Evolutionary conservation across 352 stramenopile species (phyloP).

Genomic region (Pythium apleroticum): DNA sequence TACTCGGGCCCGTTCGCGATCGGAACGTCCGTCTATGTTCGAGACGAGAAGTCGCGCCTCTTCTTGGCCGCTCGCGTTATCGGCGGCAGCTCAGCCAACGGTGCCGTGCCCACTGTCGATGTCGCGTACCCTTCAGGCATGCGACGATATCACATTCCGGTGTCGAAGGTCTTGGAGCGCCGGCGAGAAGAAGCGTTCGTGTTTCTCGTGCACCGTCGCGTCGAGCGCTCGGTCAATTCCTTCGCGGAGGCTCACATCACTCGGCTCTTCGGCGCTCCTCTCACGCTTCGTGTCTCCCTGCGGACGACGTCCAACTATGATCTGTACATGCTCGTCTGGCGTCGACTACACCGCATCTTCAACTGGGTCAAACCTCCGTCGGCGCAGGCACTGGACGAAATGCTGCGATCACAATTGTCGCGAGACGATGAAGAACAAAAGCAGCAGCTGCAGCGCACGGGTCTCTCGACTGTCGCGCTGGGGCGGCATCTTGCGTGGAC

Average conservation of each 20-base stretch:
- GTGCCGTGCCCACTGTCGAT: conserved; percentile 44
- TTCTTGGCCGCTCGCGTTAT: conserved; percentile 64
- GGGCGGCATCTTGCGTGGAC: conserved; percentile 60
- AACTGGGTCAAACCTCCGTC: conserved; percentile 69
- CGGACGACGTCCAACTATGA: conserved; percentile 63
- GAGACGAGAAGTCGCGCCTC: conserved; percentile 64
- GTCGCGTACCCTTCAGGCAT: conserved; percentile 62
- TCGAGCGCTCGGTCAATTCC: conserved; percentile 75
- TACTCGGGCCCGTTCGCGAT: conserved; percentile 31
- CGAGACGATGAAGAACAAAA: conserved; percentile 21
- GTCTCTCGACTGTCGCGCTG: conserved; percentile 61
- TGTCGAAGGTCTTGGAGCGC: conserved; percentile 56
- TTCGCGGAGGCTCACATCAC: conserved; percentile 84
- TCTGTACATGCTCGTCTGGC: conserved; percentile 80
- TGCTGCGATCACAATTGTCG: conserved; percentile 7
- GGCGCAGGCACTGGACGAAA: conserved; percentile 28
- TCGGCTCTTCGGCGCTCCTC: conserved; percentile 72
- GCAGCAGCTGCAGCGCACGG: conserved; percentile 32
- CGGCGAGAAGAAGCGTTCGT: conserved; percentile 58
- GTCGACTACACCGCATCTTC: conserved; percentile 78
- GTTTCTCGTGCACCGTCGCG: conserved; percentile 83
- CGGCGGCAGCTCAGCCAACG: conserved; percentile 52
- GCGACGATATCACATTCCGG: conserved; percentile 58
- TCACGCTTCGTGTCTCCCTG: conserved; percentile 74
- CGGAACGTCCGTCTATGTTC: conserved; percentile 61